Percentiles rank a stretch among this genome's conserved stretches.
phyloP scores from a whole-genome alignment of 257 asterid genomes.

The Capsicum rhomboideum region DNA sequence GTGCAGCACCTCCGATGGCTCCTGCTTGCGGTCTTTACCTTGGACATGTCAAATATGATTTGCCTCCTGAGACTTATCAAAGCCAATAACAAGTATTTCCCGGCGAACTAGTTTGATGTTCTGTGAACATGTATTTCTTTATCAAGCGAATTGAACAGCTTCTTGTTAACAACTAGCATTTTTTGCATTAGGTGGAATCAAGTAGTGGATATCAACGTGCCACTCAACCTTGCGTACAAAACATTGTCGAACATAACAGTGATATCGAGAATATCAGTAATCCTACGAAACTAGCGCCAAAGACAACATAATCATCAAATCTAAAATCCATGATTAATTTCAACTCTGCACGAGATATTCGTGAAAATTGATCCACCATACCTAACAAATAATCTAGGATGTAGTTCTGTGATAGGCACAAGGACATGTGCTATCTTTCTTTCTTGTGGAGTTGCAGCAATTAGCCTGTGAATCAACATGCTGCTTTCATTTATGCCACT shows the following conservation, averaged over 20 bases:
- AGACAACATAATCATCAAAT: not conserved
- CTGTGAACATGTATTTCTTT: not conserved
- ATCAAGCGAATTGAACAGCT: not conserved
- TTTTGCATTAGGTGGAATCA: not conserved
- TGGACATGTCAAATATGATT: constrained; percentile 77
- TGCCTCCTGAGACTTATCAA: constrained; percentile 28
- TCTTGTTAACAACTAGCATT: not conserved
- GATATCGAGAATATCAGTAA: not conserved
- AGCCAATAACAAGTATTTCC: not conserved
- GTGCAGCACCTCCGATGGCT: constrained; percentile 87
- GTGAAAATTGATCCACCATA: too few species aligned
- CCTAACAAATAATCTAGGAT: not conserved
- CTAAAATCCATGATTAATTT: not conserved
- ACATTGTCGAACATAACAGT: too few species aligned
- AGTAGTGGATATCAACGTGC: not conserved
- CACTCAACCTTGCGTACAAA: too few species aligned
- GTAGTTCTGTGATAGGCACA: not conserved
- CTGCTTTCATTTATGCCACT: not conserved
- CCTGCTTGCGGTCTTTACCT: constrained; percentile 95
- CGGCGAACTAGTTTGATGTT: not conserved
- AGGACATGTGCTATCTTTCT: too few species aligned
- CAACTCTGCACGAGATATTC: not conserved
- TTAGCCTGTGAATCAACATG: not conserved
- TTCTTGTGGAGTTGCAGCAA: not conserved
- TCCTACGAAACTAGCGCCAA: not conserved